Conservation (phyloP, 257 asterid species). For the Solanum ahanhuiri region DNA sequence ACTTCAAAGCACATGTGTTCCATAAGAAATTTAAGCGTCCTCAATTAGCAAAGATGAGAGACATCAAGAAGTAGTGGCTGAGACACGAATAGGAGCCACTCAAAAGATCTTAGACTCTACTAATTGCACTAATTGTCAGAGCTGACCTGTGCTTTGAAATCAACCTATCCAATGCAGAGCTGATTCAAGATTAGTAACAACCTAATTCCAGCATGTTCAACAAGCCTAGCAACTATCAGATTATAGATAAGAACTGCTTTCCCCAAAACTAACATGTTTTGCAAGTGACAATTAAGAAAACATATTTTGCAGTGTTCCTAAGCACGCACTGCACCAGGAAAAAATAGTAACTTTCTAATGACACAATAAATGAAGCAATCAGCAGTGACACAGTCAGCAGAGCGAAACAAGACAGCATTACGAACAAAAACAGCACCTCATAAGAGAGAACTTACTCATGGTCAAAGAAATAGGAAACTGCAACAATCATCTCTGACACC, state of each 20-base stretch:
- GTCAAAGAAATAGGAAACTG: conserved; percentile 98
- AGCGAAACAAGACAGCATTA: not conserved
- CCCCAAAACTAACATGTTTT: not conserved
- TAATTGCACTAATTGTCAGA: not conserved
- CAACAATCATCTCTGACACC: conserved; percentile 85
- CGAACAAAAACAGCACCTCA: not conserved
- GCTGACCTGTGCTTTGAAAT: not conserved
- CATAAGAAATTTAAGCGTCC: not conserved
- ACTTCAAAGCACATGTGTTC: not conserved
- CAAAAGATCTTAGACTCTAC: not conserved
- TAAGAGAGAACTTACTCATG: conserved; percentile 55
- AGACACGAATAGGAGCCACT: not conserved
- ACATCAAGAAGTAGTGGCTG: not conserved
- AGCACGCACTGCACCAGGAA: not conserved
- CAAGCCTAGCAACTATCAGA: not conserved
- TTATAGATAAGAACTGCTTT: not conserved
- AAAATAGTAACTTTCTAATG: not conserved
- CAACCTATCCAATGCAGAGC: not conserved
- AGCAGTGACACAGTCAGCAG: not conserved
- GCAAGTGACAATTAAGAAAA: not conserved
- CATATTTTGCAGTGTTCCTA: not conserved
- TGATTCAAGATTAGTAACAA: not conserved
- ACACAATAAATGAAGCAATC: not conserved
- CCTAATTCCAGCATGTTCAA: not conserved
- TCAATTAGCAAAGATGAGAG: not conserved